Evolutionary conservation across 805 yeast species (phyloP).

Genomic region (Myxozyma neglecta): DNA sequence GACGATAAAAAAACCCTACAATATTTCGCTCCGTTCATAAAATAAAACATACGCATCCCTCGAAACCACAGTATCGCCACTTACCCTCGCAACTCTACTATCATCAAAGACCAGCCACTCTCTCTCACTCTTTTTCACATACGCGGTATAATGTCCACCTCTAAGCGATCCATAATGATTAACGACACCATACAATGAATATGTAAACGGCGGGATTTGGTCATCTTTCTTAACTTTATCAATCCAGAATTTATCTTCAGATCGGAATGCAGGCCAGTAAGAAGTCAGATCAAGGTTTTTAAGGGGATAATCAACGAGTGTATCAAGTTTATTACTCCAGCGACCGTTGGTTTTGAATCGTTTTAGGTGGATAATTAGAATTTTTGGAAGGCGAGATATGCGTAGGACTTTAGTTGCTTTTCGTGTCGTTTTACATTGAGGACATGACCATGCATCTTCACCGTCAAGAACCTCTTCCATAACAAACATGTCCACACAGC

Average conservation of each 20-base stretch:
- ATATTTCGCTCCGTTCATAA: constrained; percentile 42
- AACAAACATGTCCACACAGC: constrained; percentile 76
- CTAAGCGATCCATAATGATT: constrained; percentile 79
- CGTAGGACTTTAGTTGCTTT: constrained; percentile 66
- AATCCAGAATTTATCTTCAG: constrained; percentile 47
- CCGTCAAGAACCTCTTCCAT: constrained; percentile 71
- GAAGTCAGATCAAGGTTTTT: constrained; percentile 59
- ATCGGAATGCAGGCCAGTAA: constrained; percentile 64
- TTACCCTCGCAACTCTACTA: constrained; percentile 51
- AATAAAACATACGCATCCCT: constrained; percentile 81
- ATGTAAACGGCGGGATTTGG: constrained; percentile 77
- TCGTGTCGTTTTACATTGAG: constrained; percentile 64
- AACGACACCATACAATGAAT: constrained; percentile 75
- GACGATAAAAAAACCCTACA: too few relatives aligned
- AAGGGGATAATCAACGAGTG: constrained; percentile 67
- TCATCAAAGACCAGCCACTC: constrained; percentile 89
- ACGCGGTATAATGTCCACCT: constrained; percentile 88
- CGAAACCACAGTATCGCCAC: constrained; percentile 54
- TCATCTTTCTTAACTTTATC: constrained; percentile 62
- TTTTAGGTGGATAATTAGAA: constrained; percentile 80
- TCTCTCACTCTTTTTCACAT: constrained; percentile 61
- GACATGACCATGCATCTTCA: constrained; percentile 83
- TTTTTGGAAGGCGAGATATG: constrained; percentile 75
- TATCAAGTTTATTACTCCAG: constrained; percentile 56
- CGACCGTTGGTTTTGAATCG: constrained; percentile 56